These are phyloP conservation scores for Hypoxylon perforatum DNA, from an alignment of 495 filamentous ascomycete species.

Conservation along the genomic window DNA sequence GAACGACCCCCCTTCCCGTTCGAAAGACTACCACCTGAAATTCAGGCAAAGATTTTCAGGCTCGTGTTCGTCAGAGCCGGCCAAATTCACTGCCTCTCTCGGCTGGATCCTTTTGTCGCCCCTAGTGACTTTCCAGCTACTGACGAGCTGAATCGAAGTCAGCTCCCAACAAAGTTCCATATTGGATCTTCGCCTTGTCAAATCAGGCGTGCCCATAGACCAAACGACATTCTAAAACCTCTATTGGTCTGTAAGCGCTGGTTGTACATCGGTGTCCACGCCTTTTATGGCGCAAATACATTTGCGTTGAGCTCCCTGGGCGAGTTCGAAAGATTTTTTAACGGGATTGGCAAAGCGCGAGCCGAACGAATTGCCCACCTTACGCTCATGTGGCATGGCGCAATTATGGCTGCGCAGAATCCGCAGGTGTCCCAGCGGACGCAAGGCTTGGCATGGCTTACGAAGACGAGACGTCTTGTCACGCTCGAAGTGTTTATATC, in stretches of 20 bases:
- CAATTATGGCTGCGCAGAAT: conserved; percentile 30
- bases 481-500: conserved; percentile 51
- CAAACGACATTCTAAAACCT: conserved; percentile 38
- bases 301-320: conserved; percentile 59
- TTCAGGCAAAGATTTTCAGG: conserved; percentile 48
- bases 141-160: not conserved
- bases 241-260: conserved; percentile 50
- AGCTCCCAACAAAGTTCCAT: conserved; percentile 46
- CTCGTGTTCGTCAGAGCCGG: conserved; percentile 38
- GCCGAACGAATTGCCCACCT: conserved; percentile 51
- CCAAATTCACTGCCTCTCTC: conserved; percentile 53
- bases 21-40: conserved; percentile 39
- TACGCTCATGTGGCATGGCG: conserved; percentile 47
- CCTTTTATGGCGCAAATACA: conserved; percentile 57
- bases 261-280: conserved; percentile 48
- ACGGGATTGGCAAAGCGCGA: conserved; percentile 46
- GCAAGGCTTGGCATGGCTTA: conserved; percentile 39
- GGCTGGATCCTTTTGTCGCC: conserved; percentile 46
- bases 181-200: conserved; percentile 40
- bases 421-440: conserved; percentile 41
- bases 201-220: conserved; percentile 37
- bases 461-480: conserved; percentile 44
- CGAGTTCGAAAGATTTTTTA: conserved; percentile 52
- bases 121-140: conserved; percentile 31
- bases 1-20: conserved; percentile 37